Evolutionary conservation across 257 asterid species (phyloP).

Genomic region (Gynochthodes officinalis): DNA sequence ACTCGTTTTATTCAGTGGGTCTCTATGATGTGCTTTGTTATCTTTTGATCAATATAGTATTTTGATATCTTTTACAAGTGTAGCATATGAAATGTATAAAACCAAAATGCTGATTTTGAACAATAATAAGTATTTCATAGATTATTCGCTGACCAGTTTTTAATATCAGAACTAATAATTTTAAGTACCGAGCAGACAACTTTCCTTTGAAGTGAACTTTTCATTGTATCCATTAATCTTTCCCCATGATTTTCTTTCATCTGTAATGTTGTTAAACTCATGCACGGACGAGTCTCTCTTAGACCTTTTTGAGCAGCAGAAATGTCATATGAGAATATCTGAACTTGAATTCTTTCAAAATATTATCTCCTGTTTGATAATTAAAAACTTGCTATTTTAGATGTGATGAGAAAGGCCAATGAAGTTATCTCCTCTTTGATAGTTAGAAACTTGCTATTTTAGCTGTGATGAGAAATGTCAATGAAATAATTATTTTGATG

Average conservation of each 20-base stretch:
- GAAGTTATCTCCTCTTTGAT: neutral
- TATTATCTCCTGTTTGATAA: neutral
- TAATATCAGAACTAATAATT: too few relatives aligned
- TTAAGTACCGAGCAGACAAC: neutral
- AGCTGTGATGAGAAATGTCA: neutral
- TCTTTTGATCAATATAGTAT: neutral
- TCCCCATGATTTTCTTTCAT: neutral
- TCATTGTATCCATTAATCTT: neutral
- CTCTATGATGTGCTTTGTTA: conserved; percentile 1
- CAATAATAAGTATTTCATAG: neutral
- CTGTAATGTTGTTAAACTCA: neutral
- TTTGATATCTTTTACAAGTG: neutral
- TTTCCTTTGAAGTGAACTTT: neutral
- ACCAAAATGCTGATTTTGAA: neutral
- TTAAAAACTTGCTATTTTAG: neutral
- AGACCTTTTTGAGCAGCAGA: neutral
- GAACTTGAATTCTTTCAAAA: neutral
- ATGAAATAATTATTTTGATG: neutral
- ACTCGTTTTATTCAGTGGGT: neutral
- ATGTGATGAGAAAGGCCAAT: neutral
- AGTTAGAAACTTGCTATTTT: neutral
- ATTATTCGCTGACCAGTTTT: neutral
- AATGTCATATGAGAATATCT: neutral
- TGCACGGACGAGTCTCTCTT: neutral
- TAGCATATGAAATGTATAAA: neutral